Evolutionary conservation across 2,329 filamentous ascomycete species (phyloP).

Genomic region (Cladophialophora exuberans): DNA sequence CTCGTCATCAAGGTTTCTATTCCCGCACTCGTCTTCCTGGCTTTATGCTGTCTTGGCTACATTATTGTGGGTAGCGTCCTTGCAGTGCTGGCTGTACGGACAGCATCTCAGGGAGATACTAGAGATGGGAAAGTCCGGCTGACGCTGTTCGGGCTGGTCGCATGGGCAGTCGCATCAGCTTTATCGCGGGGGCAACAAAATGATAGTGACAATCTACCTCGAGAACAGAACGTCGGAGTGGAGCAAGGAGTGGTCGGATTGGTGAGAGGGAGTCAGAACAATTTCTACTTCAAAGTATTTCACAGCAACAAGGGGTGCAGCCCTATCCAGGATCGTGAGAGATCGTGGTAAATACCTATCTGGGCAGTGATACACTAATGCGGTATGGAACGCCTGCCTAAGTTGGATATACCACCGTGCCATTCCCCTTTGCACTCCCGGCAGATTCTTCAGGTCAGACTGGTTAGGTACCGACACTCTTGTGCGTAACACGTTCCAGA

Average conservation of each 20-base stretch:
- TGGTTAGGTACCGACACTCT: too few species aligned
- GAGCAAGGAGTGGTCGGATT: background rate
- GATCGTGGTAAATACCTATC: too few species aligned
- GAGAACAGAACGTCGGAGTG: background rate
- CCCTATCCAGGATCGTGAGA: background rate
- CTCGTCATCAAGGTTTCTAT: constrained; percentile 18
- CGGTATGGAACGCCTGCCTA: too few species aligned
- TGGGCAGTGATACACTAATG: too few species aligned
- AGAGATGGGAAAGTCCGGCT: background rate
- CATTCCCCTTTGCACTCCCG: too few species aligned
- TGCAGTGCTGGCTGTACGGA: constrained; percentile 1
- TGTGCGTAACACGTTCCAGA: too few species aligned
- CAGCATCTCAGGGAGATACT: background rate
- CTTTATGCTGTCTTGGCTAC: constrained; percentile 10
- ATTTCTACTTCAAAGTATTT: background rate
- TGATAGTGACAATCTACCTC: background rate
- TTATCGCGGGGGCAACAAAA: background rate
- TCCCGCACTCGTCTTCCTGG: constrained; percentile 6
- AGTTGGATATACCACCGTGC: too few species aligned
- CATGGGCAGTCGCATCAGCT: background rate
- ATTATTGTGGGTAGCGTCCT: constrained; percentile 4
- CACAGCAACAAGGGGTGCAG: background rate
- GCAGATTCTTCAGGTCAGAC: too few species aligned
- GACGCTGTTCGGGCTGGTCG: constrained; percentile 1
- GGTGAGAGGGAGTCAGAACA: background rate